phyloP scores from a whole-genome alignment of 129 eudicot genomes.

The Heracleum sosnowskyi region DNA sequence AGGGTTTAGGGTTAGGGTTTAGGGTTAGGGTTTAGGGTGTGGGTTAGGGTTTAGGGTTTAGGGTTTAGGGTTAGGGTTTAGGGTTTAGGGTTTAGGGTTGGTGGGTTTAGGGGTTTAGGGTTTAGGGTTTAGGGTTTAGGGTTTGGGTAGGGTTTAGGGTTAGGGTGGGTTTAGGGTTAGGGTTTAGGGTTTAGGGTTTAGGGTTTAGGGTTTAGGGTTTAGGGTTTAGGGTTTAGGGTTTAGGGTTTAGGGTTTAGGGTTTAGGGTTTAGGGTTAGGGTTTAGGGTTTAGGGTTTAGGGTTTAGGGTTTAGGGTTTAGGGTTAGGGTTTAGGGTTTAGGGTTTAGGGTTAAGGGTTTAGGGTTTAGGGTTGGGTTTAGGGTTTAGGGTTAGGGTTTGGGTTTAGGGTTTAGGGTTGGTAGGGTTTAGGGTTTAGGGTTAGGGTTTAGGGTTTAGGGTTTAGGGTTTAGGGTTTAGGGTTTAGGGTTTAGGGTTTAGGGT shows the following conservation, averaged over 20 bases:
- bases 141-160: conserved; percentile 9
- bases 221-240: conserved; percentile 16
- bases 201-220: conserved; percentile 15
- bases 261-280: conserved; percentile 3
- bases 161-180: conserved; percentile 15
- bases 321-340: conserved; percentile 4
- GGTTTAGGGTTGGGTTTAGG: neutral
- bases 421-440: conserved; percentile 11
- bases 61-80: conserved; percentile 17
- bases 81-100: conserved; percentile 13
- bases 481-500: neutral
- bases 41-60: conserved; percentile 17
- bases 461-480: conserved; percentile 10
- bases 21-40: conserved; percentile 3
- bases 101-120: conserved; percentile 16
- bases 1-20: conserved; percentile 12
- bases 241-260: conserved; percentile 14
- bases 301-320: neutral
- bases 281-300: conserved; percentile 4
- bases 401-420: conserved; percentile 4
- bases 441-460: conserved; percentile 1
- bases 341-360: conserved; percentile 7
- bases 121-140: conserved; percentile 8
- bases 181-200: conserved; percentile 7
- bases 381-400: neutral